Base-by-base conservation (phyloP, 1,284 basidiomycete species). In the Tranzscheliella williamsii region DNA sequence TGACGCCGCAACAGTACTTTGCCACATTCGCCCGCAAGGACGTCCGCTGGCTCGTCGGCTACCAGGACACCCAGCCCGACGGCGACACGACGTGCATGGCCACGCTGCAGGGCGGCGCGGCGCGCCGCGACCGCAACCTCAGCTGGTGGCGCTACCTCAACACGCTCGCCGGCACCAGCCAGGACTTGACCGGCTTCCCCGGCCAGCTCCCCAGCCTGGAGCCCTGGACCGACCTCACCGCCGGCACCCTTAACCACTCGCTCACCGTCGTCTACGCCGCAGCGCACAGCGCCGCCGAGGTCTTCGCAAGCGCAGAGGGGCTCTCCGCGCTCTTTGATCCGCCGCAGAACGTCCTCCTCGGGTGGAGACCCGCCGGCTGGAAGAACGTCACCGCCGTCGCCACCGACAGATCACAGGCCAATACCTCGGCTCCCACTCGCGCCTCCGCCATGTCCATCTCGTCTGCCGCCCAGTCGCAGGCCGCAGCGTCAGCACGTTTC, bases 41-140 rank as follows among this genome's bases (percentile, higher is more conserved):
- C 40, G 55, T 77, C 3, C 55, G 75, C 33, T 67, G 62, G 64
- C 58, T 76, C 15, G 58, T 76, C 5, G 75, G 72, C 0, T 64
- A 67, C 26, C 51, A 72, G 32, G 75, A 76, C 37, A 55, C 53
- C 2, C 17, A 39, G n/a, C 21, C 53, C 3, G 60, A 54, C 38
- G 75, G 75, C 16, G 75, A 76, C 51, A 61, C 69, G 21, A 63
- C 64, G n/a, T 75, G 75, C 45, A 73, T 73, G 72, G 75, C 73
- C 21, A 47, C 62, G 17, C 52, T 73, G 11, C 73, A 73, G 37
- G 74, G 74, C 20, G 74, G 74, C n/a, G 50, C 32, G 2, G 58
- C 64, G 12, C 54, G 75, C 5, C 54, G 73, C 13, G 70, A 75
- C 50, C 69, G 75, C 18, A 75, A 73, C 47, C 42, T 75, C 7